Percentiles rank a stretch among this genome's conserved stretches.
Conservation (phyloP, 441 rosid genomes). For the Corymbia calophylla region DNA sequence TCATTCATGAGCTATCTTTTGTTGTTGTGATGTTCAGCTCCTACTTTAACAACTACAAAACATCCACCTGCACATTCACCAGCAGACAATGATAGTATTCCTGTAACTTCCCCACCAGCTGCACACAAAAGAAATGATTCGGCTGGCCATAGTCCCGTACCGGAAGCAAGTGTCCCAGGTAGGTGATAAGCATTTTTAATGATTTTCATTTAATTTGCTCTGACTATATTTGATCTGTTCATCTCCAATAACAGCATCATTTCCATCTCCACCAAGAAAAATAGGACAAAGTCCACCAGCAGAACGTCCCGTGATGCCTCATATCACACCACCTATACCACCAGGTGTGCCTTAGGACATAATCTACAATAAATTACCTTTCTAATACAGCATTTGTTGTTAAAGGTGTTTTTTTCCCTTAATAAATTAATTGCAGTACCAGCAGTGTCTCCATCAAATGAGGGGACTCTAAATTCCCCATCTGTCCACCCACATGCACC, state of each 20-base stretch:
- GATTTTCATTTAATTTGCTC: background rate
- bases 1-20: background rate
- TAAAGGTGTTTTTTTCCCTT: background rate
- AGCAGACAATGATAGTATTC: background rate
- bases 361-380: background rate
- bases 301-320: constrained; percentile 11
- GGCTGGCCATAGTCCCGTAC: constrained; percentile 6
- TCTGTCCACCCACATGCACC: constrained; percentile 29
- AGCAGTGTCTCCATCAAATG: constrained; percentile 23
- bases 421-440: constrained; percentile 13
- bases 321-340: constrained; percentile 6
- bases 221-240: background rate
- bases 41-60: constrained; percentile 27
- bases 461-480: constrained; percentile 26
- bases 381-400: background rate
- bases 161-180: constrained; percentile 30
- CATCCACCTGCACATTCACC: constrained; percentile 5
- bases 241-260: constrained; percentile 4
- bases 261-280: constrained; percentile 26
- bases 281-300: constrained; percentile 12
- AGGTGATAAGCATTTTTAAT: background rate
- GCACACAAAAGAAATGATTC: background rate
- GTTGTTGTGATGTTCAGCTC: constrained; percentile 17
- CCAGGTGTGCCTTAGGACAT: constrained; percentile 11
- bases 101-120: background rate